Evolutionary conservation across 495 filamentous ascomycete species (phyloP).

Genomic region (Durotheca rogersii): DNA sequence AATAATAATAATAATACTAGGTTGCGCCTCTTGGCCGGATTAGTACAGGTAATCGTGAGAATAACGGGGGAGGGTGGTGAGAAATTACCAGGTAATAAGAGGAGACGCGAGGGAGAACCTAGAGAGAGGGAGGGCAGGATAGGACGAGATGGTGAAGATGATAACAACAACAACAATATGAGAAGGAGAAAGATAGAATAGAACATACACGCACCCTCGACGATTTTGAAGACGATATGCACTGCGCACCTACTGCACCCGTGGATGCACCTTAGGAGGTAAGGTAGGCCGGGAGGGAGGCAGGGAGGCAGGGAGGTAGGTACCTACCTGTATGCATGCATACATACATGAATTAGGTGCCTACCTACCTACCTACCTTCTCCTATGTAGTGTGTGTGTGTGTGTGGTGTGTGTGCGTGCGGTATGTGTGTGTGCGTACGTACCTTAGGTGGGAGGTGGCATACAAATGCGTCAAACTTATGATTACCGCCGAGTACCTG

Average conservation of each 20-base stretch:
- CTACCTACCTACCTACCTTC: not conserved
- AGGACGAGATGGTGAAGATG: no score
- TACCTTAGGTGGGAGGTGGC: no score
- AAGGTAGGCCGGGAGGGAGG: not conserved
- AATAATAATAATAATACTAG: no score
- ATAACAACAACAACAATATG: not conserved
- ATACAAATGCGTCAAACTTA: no score
- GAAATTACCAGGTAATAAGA: not conserved
- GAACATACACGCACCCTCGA: no score
- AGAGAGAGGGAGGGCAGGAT: not conserved
- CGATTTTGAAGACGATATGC: no score
- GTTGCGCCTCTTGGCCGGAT: not conserved
- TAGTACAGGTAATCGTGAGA: not conserved
- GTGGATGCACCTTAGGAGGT: no score
- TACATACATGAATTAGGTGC: not conserved
- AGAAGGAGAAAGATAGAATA: not conserved
- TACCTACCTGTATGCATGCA: not conserved
- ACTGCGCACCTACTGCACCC: no score
- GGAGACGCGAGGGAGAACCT: not conserved
- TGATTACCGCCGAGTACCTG: no score
- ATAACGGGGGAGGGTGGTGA: not conserved
- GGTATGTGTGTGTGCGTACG: no score
- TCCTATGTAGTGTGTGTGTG: no score
- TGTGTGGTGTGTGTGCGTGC: no score
- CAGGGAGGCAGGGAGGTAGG: not conserved